A percentile compares a stretch with the other conserved stretches of the same genome.
phyloP scores from a whole-genome alignment of 1,284 basidiomycete genomes.

The Amylostereum chailletii region DNA sequence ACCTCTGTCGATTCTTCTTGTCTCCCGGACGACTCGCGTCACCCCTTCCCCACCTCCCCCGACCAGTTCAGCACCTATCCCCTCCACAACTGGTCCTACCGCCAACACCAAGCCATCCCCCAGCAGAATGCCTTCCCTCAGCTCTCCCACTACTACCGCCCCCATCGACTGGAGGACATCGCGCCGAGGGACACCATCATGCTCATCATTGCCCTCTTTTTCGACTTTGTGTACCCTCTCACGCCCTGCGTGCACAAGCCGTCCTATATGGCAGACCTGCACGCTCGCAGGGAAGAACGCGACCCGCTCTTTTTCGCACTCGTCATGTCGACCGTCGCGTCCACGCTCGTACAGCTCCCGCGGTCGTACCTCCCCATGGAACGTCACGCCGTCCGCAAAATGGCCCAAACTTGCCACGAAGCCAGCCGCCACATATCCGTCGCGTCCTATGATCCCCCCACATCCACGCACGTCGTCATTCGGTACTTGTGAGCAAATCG shows the following conservation, averaged over 20 bases:
- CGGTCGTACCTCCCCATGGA: constrained; percentile 78
- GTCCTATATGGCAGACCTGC: constrained; percentile 80
- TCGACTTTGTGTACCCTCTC: constrained; percentile 82
- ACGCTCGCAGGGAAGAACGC: constrained; percentile 66
- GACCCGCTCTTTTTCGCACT: constrained; percentile 83
- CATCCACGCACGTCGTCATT: constrained; percentile 72
- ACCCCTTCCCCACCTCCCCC: constrained; percentile 31
- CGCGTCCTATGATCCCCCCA: constrained; percentile 74
- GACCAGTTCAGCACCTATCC: constrained; percentile 57
- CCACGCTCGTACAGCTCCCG: constrained; percentile 76
- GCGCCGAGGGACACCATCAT: constrained; percentile 70
- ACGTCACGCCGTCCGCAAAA: constrained; percentile 63
- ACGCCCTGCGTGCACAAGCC: constrained; percentile 79
- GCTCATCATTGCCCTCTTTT: constrained; percentile 76
- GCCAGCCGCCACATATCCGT: constrained; percentile 73
- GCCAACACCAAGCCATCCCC: constrained; percentile 48
- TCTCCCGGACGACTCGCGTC: constrained; percentile 17
- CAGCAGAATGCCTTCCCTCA: constrained; percentile 52
- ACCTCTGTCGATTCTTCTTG: constrained; percentile 23
- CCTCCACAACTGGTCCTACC: constrained; percentile 62
- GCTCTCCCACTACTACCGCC: constrained; percentile 60
- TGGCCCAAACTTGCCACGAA: constrained; percentile 72
- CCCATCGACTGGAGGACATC: constrained; percentile 65
- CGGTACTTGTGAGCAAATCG: constrained; percentile 64
- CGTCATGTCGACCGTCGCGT: constrained; percentile 78